Conservation (phyloP, 208 protist species). For the Crithidia sp. region DNA sequence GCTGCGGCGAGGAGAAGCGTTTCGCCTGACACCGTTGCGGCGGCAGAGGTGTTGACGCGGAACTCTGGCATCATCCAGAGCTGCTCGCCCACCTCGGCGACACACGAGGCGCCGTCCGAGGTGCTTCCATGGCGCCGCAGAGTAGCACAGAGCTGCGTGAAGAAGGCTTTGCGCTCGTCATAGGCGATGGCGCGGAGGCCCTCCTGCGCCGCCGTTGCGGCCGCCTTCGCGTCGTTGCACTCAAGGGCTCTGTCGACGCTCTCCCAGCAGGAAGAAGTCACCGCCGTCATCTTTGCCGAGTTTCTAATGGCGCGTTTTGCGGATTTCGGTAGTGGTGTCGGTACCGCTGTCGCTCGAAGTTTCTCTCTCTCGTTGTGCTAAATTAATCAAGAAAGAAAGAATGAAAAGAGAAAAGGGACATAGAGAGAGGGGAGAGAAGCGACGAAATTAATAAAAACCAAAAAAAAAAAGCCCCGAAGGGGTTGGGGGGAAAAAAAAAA, state of each 20-base stretch:
- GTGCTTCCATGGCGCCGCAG: slow-evolving; percentile 1
- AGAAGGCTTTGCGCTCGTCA: slow-evolving; percentile 17
- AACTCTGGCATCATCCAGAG: slow-evolving; percentile 32
- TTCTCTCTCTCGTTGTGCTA: too few relatives aligned
- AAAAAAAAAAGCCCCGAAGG: slow-evolving; percentile 1
- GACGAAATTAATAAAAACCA: too few relatives aligned
- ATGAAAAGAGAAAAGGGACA: too few relatives aligned
- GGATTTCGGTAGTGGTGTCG: too few relatives aligned
- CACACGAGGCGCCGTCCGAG: slow-evolving; percentile 5
- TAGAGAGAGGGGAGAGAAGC: too few relatives aligned
- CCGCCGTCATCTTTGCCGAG: background rate
- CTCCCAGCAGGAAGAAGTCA: slow-evolving; percentile 7
- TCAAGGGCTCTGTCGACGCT: slow-evolving; percentile 5
- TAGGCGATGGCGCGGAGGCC: slow-evolving; percentile 4
- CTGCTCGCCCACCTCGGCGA: slow-evolving; percentile 15
- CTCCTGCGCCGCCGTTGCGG: background rate
- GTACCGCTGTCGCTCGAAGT: too few relatives aligned
- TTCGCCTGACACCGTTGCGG: slow-evolving; percentile 15
- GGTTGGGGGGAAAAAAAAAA: background rate
- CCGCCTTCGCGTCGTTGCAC: slow-evolving; percentile 5
- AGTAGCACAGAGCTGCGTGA: slow-evolving; percentile 18
- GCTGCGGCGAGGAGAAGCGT: slow-evolving; percentile 19
- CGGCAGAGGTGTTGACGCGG: background rate
- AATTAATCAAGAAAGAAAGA: too few relatives aligned
- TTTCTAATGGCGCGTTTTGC: background rate